phyloP scores from a whole-genome alignment of 768 basidiomycete genomes.

The Amanita brunnescens region DNA sequence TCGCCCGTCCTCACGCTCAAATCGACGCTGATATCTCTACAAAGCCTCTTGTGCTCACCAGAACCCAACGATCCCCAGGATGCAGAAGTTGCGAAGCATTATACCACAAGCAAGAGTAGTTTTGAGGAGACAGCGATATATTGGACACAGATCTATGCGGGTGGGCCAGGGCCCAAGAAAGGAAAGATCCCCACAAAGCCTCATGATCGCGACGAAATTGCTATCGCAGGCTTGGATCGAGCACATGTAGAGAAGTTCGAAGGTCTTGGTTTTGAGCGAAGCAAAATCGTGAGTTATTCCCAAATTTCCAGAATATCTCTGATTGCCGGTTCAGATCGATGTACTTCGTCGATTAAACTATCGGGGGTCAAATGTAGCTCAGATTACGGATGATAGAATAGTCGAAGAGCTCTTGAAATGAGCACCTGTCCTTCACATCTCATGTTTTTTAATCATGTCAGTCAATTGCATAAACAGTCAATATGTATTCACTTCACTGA shows the following conservation, averaged over 20 bases:
- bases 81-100: slow-evolving; percentile 97
- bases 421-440: slow-evolving; percentile 5
- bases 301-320: neutral
- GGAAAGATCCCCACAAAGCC: slow-evolving; percentile 37
- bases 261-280: slow-evolving; percentile 70
- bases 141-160: slow-evolving; percentile 92
- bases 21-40: slow-evolving; percentile 90
- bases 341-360: slow-evolving; percentile 85
- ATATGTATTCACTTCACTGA: neutral
- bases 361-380: slow-evolving; percentile 69
- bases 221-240: slow-evolving; percentile 75
- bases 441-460: neutral
- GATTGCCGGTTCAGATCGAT: slow-evolving; percentile 53
- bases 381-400: slow-evolving; percentile 75
- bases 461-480: neutral
- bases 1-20: slow-evolving; percentile 93
- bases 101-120: slow-evolving; percentile 75
- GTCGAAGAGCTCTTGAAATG: slow-evolving; percentile 79
- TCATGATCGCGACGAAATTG: slow-evolving; percentile 47
- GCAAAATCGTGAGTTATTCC: slow-evolving; percentile 68
- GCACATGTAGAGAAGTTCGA: slow-evolving; percentile 83
- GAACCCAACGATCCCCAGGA: slow-evolving; percentile 97
- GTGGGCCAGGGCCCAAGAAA: slow-evolving; percentile 46
- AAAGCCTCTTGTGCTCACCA: slow-evolving; percentile 86
- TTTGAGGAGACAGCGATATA: slow-evolving; percentile 91